A percentile compares a stretch with the other conserved stretches of the same genome.
These are phyloP conservation scores for Colletotrichum cuscutae DNA, from an alignment of 2,329 filamentous ascomycete genomes.

Conservation along the genomic window DNA sequence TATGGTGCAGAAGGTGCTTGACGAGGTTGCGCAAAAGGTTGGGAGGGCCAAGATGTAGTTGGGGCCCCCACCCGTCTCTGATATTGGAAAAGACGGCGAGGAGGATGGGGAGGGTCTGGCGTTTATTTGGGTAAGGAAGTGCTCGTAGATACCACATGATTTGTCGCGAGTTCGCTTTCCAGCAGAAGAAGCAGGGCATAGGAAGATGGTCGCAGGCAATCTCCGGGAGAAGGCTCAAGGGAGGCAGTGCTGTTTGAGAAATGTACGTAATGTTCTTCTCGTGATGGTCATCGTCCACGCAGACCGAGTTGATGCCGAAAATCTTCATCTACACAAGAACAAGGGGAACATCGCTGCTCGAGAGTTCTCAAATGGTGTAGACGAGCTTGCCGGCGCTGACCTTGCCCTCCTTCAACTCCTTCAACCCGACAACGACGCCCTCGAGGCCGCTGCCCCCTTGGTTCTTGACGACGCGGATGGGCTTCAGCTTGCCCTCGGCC, in stretches of 20 bases:
- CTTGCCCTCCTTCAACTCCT: slow-evolving; percentile 44
- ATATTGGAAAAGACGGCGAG: not conserved
- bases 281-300: not conserved
- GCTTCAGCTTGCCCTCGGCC: slow-evolving; percentile 47
- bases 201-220: not conserved
- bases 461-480: slow-evolving; percentile 42
- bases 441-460: slow-evolving; percentile 44
- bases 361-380: slow-evolving; percentile 43
- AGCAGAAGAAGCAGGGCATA: not conserved
- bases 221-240: not conserved
- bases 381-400: slow-evolving; percentile 56
- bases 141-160: slow-evolving; percentile 26
- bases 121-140: not conserved
- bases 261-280: not conserved
- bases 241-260: not conserved
- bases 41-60: slow-evolving; percentile 20
- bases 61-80: too few relatives aligned
- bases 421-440: slow-evolving; percentile 45
- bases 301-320: not conserved
- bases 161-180: not conserved
- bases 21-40: slow-evolving; percentile 41
- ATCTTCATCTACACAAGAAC: not conserved
- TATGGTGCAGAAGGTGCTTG: slow-evolving; percentile 44
- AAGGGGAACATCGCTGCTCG: not conserved
- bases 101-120: not conserved